phyloP scores from a whole-genome alignment of 2,329 filamentous ascomycete genomes.

The Cytospora schulzeri region DNA sequence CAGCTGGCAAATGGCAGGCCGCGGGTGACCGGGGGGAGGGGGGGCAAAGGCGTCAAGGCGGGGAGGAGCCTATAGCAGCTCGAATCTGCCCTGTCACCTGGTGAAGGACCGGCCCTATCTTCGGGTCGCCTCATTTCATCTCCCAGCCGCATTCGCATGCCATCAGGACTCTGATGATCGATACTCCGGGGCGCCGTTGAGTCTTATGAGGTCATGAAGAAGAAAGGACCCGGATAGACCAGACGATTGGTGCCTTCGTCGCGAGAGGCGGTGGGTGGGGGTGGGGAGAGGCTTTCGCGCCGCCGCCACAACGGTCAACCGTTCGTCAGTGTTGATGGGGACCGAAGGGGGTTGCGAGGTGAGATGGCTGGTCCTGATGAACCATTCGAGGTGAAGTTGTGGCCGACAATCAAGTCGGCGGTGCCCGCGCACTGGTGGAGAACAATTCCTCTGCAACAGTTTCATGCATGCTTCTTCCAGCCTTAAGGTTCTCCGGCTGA shows the following conservation, averaged over 20 bases:
- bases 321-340: background rate
- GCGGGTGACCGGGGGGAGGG: background rate
- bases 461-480: background rate
- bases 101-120: background rate
- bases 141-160: conserved; percentile 7
- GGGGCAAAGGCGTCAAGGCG: background rate
- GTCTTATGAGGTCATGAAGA: background rate
- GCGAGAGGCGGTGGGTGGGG: too few relatives aligned
- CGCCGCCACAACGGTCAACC: background rate
- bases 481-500: background rate
- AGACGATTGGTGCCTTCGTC: background rate
- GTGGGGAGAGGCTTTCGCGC: background rate
- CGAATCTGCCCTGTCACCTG: background rate
- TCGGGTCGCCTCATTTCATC: conserved; percentile 8
- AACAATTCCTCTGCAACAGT: background rate
- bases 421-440: background rate
- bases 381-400: background rate
- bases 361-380: background rate
- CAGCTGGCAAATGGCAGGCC: conserved; percentile 11
- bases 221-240: conserved; percentile 3
- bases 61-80: conserved; percentile 9
- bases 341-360: background rate
- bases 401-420: background rate
- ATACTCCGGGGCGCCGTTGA: background rate
- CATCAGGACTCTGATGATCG: background rate